phyloP scores from a whole-genome alignment of 768 basidiomycete species.

The Strobilomyces dryophilus region DNA sequence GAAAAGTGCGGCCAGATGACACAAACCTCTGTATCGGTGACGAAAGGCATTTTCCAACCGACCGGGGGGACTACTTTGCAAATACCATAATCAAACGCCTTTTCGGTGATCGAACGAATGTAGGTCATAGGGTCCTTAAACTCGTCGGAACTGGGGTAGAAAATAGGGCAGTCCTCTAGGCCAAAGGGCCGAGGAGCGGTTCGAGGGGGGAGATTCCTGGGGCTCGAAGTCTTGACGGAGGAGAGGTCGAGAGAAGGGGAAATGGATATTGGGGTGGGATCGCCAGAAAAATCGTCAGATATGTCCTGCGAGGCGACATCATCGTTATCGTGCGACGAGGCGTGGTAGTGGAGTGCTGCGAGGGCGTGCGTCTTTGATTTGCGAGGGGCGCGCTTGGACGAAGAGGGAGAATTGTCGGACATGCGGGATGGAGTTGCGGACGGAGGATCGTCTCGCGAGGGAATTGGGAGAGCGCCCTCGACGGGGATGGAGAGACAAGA shows the following conservation, averaged over 20 bases:
- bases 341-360: conserved; percentile 69
- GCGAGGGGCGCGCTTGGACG: conserved; percentile 70
- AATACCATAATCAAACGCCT: conserved; percentile 77
- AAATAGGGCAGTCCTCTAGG: conserved; percentile 85
- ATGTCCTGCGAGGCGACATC: conserved; percentile 40
- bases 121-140: conserved; percentile 94
- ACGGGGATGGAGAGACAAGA: conserved; percentile 75
- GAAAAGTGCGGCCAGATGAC: conserved; percentile 21
- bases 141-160: conserved; percentile 84
- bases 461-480: conserved; percentile 67
- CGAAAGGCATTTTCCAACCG: conserved; percentile 95
- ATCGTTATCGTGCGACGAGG: conserved; percentile 50
- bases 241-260: conserved; percentile 61
- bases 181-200: conserved; percentile 69
- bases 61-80: conserved; percentile 94
- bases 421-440: conserved; percentile 31
- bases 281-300: conserved; percentile 44
- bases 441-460: conserved; percentile 40
- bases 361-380: conserved; percentile 90
- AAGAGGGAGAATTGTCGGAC: conserved; percentile 37
- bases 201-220: conserved; percentile 38
- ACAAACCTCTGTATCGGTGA: conserved; percentile 88
- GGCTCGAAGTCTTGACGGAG: conserved; percentile 64
- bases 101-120: conserved; percentile 73
- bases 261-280: conserved; percentile 58